These are phyloP conservation scores for Phytophthora sp. DNA, from an alignment of 352 stramenopile species.

Conservation along the genomic window DNA sequence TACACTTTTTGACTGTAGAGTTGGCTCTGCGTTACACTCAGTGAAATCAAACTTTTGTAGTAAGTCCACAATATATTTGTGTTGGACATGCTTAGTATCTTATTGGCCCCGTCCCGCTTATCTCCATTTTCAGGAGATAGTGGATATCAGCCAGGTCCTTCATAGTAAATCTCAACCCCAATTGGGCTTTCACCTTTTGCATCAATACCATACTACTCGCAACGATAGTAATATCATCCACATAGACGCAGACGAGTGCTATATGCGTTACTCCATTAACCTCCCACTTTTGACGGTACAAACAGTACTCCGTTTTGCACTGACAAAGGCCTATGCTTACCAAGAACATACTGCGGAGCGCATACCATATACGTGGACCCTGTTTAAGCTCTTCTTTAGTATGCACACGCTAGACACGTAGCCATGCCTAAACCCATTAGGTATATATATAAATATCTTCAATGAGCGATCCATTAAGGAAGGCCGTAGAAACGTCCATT, in stretches of 20 bases:
- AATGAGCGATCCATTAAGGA: background rate
- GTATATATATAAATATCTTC: background rate
- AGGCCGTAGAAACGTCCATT: constrained; percentile 3
- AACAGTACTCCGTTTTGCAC: constrained; percentile 11
- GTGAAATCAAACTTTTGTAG: constrained; percentile 9
- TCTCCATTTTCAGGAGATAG: constrained; percentile 3
- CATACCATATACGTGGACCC: background rate
- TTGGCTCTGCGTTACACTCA: background rate
- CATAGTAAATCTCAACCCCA: constrained; percentile 3
- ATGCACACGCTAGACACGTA: background rate
- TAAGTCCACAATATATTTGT: constrained; percentile 17
- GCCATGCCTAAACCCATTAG: background rate
- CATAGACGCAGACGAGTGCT: background rate
- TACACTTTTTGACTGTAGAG: background rate
- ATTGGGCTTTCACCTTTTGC: constrained; percentile 11
- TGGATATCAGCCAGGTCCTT: constrained; percentile 3
- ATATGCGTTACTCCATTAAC: background rate
- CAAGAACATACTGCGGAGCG: constrained; percentile 9
- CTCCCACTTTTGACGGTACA: too few relatives aligned
- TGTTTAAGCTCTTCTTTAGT: background rate
- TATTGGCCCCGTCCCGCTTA: constrained; percentile 2
- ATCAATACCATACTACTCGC: constrained; percentile 2
- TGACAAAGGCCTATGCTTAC: constrained; percentile 3
- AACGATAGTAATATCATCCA: background rate
- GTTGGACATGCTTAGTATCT: constrained; percentile 8